These are phyloP conservation scores for Fusarium transvaalense DNA, from an alignment of 2,329 filamentous ascomycete genomes.

Conservation along the genomic window DNA sequence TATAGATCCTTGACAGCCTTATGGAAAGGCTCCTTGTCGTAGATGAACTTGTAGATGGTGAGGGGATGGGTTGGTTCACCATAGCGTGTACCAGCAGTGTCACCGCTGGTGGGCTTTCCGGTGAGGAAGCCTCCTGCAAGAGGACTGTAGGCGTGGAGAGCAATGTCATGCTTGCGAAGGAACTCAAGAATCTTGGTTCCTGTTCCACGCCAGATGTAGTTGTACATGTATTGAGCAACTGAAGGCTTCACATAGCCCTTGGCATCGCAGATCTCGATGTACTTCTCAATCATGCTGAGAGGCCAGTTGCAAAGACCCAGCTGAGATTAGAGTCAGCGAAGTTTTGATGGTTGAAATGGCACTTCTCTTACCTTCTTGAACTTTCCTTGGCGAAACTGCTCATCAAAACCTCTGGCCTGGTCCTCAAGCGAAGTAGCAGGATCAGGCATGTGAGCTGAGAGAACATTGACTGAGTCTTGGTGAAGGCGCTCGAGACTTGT, in stretches of 20 bases:
- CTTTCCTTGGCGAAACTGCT: neutral
- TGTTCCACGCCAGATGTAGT: neutral
- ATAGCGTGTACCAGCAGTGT: neutral
- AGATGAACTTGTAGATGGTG: neutral
- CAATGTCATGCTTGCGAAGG: neutral
- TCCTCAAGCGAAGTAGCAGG: neutral
- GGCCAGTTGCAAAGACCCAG: constrained; percentile 1
- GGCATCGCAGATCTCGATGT: neutral
- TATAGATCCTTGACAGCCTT: neutral
- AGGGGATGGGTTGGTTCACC: neutral
- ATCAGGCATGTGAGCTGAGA: neutral
- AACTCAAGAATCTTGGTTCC: neutral
- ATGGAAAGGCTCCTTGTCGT: neutral
- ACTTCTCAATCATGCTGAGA: constrained; percentile 2
- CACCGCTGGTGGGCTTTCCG: neutral
- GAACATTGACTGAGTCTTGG: neutral
- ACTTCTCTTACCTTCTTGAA: neutral
- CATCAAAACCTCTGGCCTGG: neutral
- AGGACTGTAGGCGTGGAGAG: neutral
- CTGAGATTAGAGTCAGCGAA: neutral
- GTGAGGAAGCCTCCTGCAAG: neutral
- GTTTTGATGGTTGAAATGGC: rapidly evolving
- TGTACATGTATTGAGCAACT: neutral
- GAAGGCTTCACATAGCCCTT: neutral
- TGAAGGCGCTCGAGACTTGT: neutral